Evolutionary conservation across 2,329 filamentous ascomycete species (phyloP), one percentile per base, ranked within the genome.

Genomic region (Colletotrichum melonis): DNA sequence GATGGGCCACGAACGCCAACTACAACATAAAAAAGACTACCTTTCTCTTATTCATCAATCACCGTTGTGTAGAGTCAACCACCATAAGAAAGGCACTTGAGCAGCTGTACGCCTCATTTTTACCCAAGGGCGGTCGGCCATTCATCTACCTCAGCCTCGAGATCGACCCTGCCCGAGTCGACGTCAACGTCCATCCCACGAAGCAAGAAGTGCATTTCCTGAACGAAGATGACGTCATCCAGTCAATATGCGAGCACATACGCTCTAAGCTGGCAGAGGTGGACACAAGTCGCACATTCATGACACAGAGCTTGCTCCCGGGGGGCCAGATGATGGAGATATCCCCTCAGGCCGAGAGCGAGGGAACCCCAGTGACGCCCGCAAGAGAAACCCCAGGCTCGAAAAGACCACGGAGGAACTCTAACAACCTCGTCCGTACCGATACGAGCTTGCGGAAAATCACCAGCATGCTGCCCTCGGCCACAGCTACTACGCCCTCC

Each of bases 151-250:
- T 99, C 30, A 97, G 93, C 79, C 88, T 99, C 2, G 94, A 98
- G 73, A 97, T 99, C 70, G 95, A 98, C 77, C 96, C 97, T 1
- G 91, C 93, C 30, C 89, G 96, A 66, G 95, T 99, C 4, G 97
- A 99, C 81, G 97, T 99, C 79, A 99, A 99, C 77, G 93, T 99
- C 0, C 97, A 99, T 81, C 97, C 97, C 0, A 99, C 97, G 0
- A 99, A 99, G 82, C 89, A 95, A 63, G 96, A 99, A 80, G 97
- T 99, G 24, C 97, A 98, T 79, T 98, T 99, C 78, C 87, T 99
- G 26, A 98, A 98, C 74, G 97, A 99, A 81, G 97, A 99, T 75
- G 97, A 99, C 77, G 97, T 99, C 58, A 93, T 97, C 59, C 94
- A 97, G 75, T 89, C 90, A 16, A 92, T 99, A 5, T 98, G 95